Evolutionary conservation across 2,329 filamentous ascomycete genomes (phyloP), one percentile per base, ranked within the genome.

Genomic region (Pseudodiploospora longispora): DNA sequence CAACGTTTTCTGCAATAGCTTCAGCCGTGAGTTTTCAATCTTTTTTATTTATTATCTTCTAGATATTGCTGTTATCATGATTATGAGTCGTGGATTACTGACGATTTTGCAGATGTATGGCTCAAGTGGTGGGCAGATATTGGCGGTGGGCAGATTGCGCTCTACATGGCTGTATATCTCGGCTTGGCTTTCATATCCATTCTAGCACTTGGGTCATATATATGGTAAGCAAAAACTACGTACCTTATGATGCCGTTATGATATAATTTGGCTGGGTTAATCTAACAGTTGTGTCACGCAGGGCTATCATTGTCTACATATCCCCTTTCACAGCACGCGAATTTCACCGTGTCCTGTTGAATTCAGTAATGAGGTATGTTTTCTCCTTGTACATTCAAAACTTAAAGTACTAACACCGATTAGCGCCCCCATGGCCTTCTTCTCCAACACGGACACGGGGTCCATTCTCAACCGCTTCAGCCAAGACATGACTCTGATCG

Each of bases 381-480:
- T 10, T n/a, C 8, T 5, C 4, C 27, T 45, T n/a, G 19, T 36
- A 5, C 35, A 32, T 8, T 19, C 44, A 19, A n/a, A n/a, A 42
- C 38, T 40, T n/a, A 35, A 36, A 31, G 2, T 39, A 35, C 10
- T 33, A 41, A 31, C 43, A 44, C 30, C 10, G 8, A n/a, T 31
- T 37, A 45, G 40, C 1, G 44, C 47, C 1, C 50, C 45, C 5
- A 35, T 49, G 27, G 52, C 48, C 1, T 53, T 52, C 27, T 54
- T 59, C 47, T 51, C 52, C 19, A 41, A 38, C 0, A 56, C 50
- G 5, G 53, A 57, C 34, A 47, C 39, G 4, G 54, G 55, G 9
- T 44, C 43, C 0, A 48, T 50, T 4, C 32, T 50, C 6, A 53
- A 52, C 38, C 48, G 56, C 33, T 59, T 60, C 40, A 57, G 55